Percentiles rank a stretch among this genome's conserved stretches.
Conservation (phyloP, 2,329 filamentous ascomycete species). For the Eurotiales sp. region DNA sequence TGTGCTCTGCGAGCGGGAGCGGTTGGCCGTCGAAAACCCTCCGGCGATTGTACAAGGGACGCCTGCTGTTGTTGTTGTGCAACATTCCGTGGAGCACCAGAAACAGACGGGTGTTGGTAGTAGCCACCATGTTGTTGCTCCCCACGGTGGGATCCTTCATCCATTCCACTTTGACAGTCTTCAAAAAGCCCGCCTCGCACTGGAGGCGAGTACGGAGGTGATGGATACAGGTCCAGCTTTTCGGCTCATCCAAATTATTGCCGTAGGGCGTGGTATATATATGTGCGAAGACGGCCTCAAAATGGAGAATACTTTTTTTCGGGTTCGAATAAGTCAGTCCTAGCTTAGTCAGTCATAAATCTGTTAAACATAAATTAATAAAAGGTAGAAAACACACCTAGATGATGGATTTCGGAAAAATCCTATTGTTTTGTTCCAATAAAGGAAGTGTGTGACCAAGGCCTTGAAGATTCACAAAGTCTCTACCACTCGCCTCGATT, state of each 20-base stretch:
- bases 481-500: not conserved
- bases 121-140: constrained; percentile 65
- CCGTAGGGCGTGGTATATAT: not conserved
- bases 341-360: no score
- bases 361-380: no score
- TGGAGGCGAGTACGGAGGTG: constrained; percentile 61
- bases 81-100: constrained; percentile 47
- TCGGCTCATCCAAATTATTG: constrained; percentile 23
- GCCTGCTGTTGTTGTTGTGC: constrained; percentile 48
- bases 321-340: no score
- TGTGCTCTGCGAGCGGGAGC: constrained; percentile 5
- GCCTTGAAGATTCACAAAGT: not conserved
- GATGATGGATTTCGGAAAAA: no score
- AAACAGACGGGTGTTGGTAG: constrained; percentile 55
- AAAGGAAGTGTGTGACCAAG: no score
- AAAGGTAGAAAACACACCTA: no score
- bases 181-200: constrained; percentile 53
- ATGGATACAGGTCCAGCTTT: constrained; percentile 65
- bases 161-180: constrained; percentile 64
- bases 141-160: constrained; percentile 68
- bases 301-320: no score
- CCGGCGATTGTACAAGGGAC: constrained; percentile 45
- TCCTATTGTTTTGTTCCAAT: no score
- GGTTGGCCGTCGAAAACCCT: constrained; percentile 33
- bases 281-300: no score